These are phyloP conservation scores for Trichoderma atrobrunneum DNA, from an alignment of 2,329 filamentous ascomycete genomes.

Conservation along the genomic window DNA sequence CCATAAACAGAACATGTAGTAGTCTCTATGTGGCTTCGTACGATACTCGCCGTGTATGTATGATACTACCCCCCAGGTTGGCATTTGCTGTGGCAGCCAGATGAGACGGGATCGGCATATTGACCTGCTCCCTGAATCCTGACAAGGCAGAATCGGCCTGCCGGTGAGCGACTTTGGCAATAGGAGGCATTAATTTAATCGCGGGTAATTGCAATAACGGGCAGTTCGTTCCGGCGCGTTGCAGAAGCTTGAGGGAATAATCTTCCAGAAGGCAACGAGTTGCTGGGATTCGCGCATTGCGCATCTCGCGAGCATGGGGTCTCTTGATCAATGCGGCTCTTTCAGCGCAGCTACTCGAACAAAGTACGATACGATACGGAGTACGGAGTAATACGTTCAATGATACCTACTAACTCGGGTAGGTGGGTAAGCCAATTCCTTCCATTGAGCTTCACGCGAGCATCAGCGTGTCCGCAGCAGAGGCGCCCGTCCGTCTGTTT, in stretches of 20 bases:
- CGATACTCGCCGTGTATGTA: not conserved
- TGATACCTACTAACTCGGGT: not conserved
- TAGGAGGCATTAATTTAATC: not conserved
- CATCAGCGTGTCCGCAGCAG: not conserved
- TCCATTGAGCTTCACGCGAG: not conserved
- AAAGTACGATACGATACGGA: not conserved
- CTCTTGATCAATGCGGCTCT: not conserved
- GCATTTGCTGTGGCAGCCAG: not conserved
- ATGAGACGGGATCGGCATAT: not conserved
- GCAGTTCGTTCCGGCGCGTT: not conserved
- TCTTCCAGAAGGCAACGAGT: not conserved
- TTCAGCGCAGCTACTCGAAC: not conserved
- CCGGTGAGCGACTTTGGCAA: not conserved
- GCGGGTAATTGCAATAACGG: not conserved
- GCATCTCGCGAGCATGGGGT: not conserved
- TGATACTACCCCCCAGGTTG: not conserved
- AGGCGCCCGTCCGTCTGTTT: not conserved
- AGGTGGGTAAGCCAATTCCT: not conserved
- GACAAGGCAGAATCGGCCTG: not conserved
- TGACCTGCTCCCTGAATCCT: not conserved
- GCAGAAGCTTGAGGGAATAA: not conserved
- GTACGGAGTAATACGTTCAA: not conserved
- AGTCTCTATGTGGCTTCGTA: not conserved
- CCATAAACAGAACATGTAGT: not conserved
- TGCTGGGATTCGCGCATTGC: not conserved